These are phyloP conservation scores for Elsinoe ampelina DNA, from an alignment of 2,329 filamentous ascomycete species.

Conservation along the genomic window DNA sequence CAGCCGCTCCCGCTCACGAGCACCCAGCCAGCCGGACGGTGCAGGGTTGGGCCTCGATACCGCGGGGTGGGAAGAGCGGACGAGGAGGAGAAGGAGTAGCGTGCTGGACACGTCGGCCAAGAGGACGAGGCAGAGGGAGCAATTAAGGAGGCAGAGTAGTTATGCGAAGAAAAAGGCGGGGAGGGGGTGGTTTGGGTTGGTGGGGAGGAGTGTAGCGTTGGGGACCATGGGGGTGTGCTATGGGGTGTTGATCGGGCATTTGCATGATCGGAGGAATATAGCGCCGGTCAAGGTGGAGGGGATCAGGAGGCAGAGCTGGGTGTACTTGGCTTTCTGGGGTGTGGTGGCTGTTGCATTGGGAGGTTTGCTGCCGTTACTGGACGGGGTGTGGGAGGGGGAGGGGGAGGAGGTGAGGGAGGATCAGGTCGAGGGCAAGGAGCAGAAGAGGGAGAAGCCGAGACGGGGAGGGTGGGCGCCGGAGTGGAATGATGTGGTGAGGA, in stretches of 20 bases:
- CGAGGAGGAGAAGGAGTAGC: conserved; percentile 12
- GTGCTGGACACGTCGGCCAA: conserved; percentile 15
- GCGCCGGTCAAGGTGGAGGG: conserved; percentile 53
- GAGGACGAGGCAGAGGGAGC: conserved; percentile 6
- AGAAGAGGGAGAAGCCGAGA: conserved; percentile 13
- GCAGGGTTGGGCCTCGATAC: conserved; percentile 13
- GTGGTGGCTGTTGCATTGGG: conserved; percentile 68
- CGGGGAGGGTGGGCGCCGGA: conserved; percentile 40
- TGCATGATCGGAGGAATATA: conserved; percentile 61
- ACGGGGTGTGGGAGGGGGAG: conserved; percentile 58
- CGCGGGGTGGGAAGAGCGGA: conserved; percentile 5
- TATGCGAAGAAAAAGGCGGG: conserved; percentile 18
- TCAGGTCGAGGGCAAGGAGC: conserved; percentile 15
- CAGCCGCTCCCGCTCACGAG: conserved; percentile 17
- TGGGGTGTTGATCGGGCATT: conserved; percentile 67
- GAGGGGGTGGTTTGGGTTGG: conserved; percentile 36
- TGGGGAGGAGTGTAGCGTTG: conserved; percentile 42
- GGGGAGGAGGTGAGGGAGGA: conserved; percentile 31
- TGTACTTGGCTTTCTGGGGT: conserved; percentile 75
- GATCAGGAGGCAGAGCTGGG: conserved; percentile 48
- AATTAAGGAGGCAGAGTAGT: conserved; percentile 4
- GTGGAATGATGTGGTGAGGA: conserved; percentile 65
- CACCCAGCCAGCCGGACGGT: conserved; percentile 14
- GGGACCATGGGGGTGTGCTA: conserved; percentile 76
- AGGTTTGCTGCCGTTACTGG: conserved; percentile 73